Percentiles rank a stretch among this genome's conserved stretches.
These are phyloP conservation scores for Sugiyamaella xylanicola DNA, from an alignment of 1,139 yeast species.

Conservation along the genomic window DNA sequence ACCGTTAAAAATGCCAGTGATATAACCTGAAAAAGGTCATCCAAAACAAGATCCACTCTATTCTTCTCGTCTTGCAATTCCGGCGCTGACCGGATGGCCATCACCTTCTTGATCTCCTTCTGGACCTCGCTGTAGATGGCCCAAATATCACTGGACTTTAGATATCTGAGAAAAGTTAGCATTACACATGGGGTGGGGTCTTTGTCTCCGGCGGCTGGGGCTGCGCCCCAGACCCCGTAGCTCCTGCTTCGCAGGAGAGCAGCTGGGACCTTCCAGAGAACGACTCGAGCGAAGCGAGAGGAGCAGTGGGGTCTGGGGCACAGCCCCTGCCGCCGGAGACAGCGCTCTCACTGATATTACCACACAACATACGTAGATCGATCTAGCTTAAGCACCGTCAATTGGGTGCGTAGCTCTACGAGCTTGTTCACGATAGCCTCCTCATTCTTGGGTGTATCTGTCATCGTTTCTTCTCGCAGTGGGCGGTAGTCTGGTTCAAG, in stretches of 20 bases:
- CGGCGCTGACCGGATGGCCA: conserved; percentile 38
- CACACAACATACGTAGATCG: conserved; percentile 47
- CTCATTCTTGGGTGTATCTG: conserved; percentile 40
- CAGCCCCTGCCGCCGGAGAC: too few species aligned
- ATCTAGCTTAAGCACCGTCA: conserved; percentile 54
- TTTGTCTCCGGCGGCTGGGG: too few species aligned
- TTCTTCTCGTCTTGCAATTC: conserved; percentile 33
- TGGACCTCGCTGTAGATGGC: conserved; percentile 48
- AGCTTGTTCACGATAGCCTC: conserved; percentile 49
- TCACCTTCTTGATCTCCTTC: conserved; percentile 37
- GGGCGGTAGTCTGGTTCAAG: too few species aligned
- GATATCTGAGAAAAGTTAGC: too few species aligned
- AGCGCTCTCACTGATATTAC: too few species aligned
- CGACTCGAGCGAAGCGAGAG: too few species aligned
- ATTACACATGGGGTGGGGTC: too few species aligned
- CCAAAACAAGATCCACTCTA: conserved; percentile 68
- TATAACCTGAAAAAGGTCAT: conserved; percentile 84
- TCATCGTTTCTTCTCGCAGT: background rate
- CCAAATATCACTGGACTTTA: conserved; percentile 55
- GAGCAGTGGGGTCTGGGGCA: too few species aligned
- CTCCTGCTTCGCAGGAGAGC: too few species aligned
- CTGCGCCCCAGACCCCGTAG: too few species aligned
- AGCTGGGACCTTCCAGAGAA: too few species aligned
- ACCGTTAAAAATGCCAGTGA: conserved; percentile 87
- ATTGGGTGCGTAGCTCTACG: conserved; percentile 45